Evolutionary conservation across 176 grass and related monocot genomes (phyloP), one percentile per base, ranked within the genome.

Genomic region (Poa annua): DNA sequence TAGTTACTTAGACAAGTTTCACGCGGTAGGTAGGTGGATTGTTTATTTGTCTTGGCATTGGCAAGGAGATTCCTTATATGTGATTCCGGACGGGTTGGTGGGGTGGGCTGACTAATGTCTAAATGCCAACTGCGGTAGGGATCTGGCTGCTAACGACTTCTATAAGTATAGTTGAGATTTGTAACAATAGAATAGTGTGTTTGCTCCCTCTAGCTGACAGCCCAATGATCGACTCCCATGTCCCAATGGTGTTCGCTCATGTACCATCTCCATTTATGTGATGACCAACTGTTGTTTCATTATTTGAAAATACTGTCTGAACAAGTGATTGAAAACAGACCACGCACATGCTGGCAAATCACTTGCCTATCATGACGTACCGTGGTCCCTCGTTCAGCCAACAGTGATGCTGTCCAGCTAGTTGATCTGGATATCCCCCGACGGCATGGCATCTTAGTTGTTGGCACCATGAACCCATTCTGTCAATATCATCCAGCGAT

Each of bases 391-490:
- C 34, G 45, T 50, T 54, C 45, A 50, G 53, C 19, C 68, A 69
- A 52, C 56, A 39, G 55, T 63, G 38, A 86, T 48, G 66, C 83
- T 39, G 61, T 81, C 77, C 77, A 76, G 41, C 66, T 80, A 85
- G 51, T 52, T 79, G 29, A n/a, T 21, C 33, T 84, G 81, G 67
- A 85, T 85, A 69, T 75, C 32, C 60, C 76, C 62, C 1, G 3
- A 15, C 32, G 63, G 63, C 71, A 81, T 71, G 64, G 78, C 49
- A 86, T 72, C 63, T 60, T 71, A 61, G 10, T 50, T 62, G 71
- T 20, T 69, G 62, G 63, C 17, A 12, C 78, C 42, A 80, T 80
- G 7, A 48, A 36, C 5, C 19, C 16, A 39, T 71, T 26, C 63
- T 85, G 73, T 78, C 72, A n/a, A 72, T 56, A 72, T 86, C 83